Percentiles rank a stretch among this genome's conserved stretches.
phyloP scores from a whole-genome alignment of 495 filamentous ascomycete genomes.

The Neurospora pannonica region DNA sequence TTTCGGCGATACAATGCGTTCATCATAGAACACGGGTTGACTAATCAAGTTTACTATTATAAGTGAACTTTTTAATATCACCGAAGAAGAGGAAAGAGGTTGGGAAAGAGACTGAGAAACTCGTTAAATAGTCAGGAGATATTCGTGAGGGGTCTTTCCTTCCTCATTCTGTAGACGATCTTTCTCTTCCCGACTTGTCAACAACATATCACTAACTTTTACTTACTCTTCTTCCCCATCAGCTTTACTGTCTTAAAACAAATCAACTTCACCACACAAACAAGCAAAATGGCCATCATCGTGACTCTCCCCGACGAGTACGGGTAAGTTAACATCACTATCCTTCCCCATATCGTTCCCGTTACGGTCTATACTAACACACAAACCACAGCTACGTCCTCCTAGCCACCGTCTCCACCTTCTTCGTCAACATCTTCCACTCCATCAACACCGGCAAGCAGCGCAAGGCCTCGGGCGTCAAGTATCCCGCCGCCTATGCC shows the following conservation, averaged over 20 bases:
- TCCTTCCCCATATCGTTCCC: background rate
- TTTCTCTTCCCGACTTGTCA: background rate
- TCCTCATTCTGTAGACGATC: background rate
- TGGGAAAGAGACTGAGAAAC: background rate
- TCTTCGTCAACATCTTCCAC: constrained; percentile 50
- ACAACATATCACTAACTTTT: background rate
- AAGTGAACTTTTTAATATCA: background rate
- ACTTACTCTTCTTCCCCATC: background rate
- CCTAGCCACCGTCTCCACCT: constrained; percentile 47
- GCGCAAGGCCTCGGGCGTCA: constrained; percentile 48
- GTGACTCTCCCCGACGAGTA: constrained; percentile 28
- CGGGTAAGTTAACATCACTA: constrained; percentile 24
- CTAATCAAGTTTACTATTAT: background rate
- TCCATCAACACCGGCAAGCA: constrained; percentile 26
- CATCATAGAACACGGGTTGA: background rate
- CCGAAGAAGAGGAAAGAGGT: background rate
- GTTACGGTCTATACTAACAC: background rate
- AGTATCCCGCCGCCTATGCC: constrained; percentile 58
- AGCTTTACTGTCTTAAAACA: background rate
- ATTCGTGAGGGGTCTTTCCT: background rate
- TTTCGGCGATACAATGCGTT: background rate
- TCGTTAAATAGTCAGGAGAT: background rate
- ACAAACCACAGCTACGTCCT: constrained; percentile 42
- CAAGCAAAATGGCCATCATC: constrained; percentile 18
- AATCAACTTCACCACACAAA: background rate